A percentile compares a stretch with the other conserved stretches of the same genome.
Conservation (phyloP, 306 rosid species). For the Arachis stenosperma region DNA sequence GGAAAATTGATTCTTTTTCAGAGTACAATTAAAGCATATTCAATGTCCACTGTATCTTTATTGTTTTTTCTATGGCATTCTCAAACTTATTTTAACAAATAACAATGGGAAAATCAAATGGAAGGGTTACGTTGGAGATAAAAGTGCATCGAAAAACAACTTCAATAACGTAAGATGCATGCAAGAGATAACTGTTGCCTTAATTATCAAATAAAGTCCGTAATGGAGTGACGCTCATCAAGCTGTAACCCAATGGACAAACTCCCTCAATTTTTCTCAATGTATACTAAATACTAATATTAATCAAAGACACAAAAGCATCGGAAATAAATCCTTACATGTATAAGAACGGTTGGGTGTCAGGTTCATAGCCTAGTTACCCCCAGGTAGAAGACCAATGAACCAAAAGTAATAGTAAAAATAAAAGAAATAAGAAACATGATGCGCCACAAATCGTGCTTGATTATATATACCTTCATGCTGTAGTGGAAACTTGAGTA, state of each 20-base stretch:
- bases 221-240: not conserved
- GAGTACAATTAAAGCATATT: too few relatives aligned
- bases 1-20: too few relatives aligned
- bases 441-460: conserved; percentile 3
- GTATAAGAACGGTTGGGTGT: not conserved
- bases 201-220: too few relatives aligned
- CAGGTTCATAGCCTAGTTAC: too few relatives aligned
- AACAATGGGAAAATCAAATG: too few relatives aligned
- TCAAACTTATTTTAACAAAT: too few relatives aligned
- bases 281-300: too few relatives aligned
- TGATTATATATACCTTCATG: conserved; percentile 7
- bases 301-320: not conserved
- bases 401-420: not conserved
- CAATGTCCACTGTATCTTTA: too few relatives aligned
- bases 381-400: not conserved
- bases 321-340: not conserved
- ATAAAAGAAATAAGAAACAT: conserved; percentile 25
- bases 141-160: too few relatives aligned
- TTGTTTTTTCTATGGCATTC: too few relatives aligned
- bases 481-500: not conserved
- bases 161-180: too few relatives aligned
- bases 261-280: not conserved
- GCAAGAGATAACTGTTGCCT: not conserved
- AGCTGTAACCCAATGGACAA: not conserved
- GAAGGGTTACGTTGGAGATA: too few relatives aligned